Evolutionary conservation across 805 yeast species (phyloP).

Genomic region (Zygoascus biomembranicola): DNA sequence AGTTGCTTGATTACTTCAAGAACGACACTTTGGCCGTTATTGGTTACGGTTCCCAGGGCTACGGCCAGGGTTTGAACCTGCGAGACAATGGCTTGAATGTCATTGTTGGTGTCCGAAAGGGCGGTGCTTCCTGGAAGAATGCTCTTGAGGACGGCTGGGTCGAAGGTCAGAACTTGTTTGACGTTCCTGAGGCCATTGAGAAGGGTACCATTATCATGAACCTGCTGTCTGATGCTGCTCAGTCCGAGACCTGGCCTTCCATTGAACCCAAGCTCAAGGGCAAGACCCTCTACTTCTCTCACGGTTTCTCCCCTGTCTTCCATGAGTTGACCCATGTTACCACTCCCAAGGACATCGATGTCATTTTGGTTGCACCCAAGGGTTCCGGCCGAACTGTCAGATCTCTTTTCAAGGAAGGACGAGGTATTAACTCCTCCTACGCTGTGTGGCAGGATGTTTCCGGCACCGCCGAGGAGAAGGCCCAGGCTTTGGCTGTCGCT

Average conservation of each 20-base stretch:
- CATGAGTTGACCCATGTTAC: slow-evolving; percentile 94
- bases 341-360: slow-evolving; percentile 91
- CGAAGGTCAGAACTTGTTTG: slow-evolving; percentile 97
- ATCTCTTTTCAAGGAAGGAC: slow-evolving; percentile 98
- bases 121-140: slow-evolving; percentile 99
- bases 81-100: slow-evolving; percentile 98
- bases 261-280: slow-evolving; percentile 89
- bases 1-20: slow-evolving; percentile 92
- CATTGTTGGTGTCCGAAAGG: slow-evolving; percentile 95
- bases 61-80: slow-evolving; percentile 99
- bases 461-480: slow-evolving; percentile 99
- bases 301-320: slow-evolving; percentile 99
- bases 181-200: slow-evolving; percentile 84
- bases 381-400: slow-evolving; percentile 99
- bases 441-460: slow-evolving; percentile 99
- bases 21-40: slow-evolving; percentile 94
- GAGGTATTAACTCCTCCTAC: slow-evolving; percentile 99
- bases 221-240: slow-evolving; percentile 98
- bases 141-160: slow-evolving; percentile 99
- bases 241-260: slow-evolving; percentile 92
- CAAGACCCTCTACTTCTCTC: slow-evolving; percentile 97
- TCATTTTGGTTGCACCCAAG: slow-evolving; percentile 98
- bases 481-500: slow-evolving; percentile 97
- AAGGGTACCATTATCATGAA: slow-evolving; percentile 95
- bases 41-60: slow-evolving; percentile 99